A percentile compares a stretch with the other conserved stretches of the same genome.
Evolutionary conservation across 2,329 filamentous ascomycete genomes (phyloP).

Genomic region (Neospermospora avenae): DNA sequence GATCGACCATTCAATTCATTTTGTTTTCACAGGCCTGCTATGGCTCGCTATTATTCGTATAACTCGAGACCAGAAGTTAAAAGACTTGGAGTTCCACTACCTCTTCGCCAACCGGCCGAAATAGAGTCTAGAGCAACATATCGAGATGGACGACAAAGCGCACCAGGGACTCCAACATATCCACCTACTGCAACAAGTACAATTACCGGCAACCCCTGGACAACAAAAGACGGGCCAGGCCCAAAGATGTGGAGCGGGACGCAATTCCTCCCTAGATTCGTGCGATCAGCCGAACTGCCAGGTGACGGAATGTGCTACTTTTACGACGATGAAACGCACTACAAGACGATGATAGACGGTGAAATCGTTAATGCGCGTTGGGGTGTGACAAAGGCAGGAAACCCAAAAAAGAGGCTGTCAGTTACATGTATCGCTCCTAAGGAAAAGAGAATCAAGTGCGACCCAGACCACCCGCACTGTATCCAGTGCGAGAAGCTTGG

Average conservation of each 20-base stretch:
- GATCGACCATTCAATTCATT: conserved; percentile 28
- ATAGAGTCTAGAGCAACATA: conserved; percentile 25
- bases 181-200: conserved; percentile 27
- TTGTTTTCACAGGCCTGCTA: conserved; percentile 29
- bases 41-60: conserved; percentile 22
- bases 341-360: conserved; percentile 79
- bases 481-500: conserved; percentile 92
- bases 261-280: conserved; percentile 62
- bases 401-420: conserved; percentile 84
- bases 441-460: conserved; percentile 97
- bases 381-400: conserved; percentile 94
- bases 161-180: conserved; percentile 24
- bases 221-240: conserved; percentile 56
- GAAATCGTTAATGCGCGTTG: conserved; percentile 86
- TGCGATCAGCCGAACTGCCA: conserved; percentile 62
- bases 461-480: conserved; percentile 82
- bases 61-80: conserved; percentile 26
- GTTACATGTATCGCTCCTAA: conserved; percentile 91
- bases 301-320: conserved; percentile 82
- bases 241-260: conserved; percentile 69
- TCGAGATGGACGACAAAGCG: conserved; percentile 23
- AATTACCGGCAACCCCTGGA: conserved; percentile 27
- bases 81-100: conserved; percentile 29
- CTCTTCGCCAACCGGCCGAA: conserved; percentile 19
- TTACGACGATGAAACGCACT: conserved; percentile 81